phyloP scores from a whole-genome alignment of 352 stramenopile species.

The Globisporangium barbulae region DNA sequence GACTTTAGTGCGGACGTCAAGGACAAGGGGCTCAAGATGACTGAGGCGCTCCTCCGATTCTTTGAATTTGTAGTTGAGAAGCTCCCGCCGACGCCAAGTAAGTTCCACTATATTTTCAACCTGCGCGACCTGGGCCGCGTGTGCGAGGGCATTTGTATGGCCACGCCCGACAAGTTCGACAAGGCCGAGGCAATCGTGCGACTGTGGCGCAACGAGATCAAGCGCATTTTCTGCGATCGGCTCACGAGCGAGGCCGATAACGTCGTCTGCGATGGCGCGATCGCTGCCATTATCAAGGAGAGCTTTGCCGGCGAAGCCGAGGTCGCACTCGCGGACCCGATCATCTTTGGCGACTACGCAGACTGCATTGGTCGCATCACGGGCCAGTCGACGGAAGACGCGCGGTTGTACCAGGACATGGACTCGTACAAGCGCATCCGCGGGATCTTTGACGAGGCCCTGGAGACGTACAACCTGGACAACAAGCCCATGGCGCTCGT shows the following conservation, averaged over 20 bases:
- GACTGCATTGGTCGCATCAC: conserved; percentile 80
- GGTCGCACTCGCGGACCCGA: conserved; percentile 64
- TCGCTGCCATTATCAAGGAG: conserved; percentile 72
- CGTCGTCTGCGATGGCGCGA: conserved; percentile 69
- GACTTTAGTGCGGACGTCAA: conserved; percentile 90
- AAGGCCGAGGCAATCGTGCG: conserved; percentile 69
- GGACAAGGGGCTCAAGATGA: conserved; percentile 77
- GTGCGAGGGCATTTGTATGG: conserved; percentile 93
- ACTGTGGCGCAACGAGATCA: conserved; percentile 93
- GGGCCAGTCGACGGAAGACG: conserved; percentile 65
- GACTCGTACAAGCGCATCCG: conserved; percentile 89
- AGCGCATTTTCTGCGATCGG: conserved; percentile 92
- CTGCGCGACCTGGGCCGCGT: conserved; percentile 93
- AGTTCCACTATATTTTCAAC: conserved; percentile 98
- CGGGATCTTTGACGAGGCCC: conserved; percentile 90
- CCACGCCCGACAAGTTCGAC: conserved; percentile 88
- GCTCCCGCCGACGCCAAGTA: conserved; percentile 91
- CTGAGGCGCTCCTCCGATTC: conserved; percentile 80
- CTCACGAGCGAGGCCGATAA: conserved; percentile 89
- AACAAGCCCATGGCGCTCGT: conserved; percentile 95
- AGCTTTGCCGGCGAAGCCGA: conserved; percentile 69
- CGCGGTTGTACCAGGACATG: conserved; percentile 93
- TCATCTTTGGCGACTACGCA: conserved; percentile 93
- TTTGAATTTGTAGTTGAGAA: conserved; percentile 91
- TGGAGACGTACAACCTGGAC: conserved; percentile 94